Evolutionary conservation across 1,139 yeast genomes (phyloP).

Genomic region (Scheffersomyces parashehatae): DNA sequence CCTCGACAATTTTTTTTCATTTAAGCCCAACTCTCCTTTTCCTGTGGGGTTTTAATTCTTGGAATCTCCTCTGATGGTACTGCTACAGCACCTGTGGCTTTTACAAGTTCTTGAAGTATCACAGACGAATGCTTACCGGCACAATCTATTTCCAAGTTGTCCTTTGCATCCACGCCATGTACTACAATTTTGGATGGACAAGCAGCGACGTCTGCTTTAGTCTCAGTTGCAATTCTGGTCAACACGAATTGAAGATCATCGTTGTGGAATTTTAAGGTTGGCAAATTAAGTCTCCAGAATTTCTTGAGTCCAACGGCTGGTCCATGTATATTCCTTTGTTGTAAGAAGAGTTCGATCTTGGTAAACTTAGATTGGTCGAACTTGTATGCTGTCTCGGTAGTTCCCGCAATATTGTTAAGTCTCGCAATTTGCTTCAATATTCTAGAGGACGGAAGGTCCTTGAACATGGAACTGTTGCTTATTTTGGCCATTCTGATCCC

Average conservation of each 20-base stretch:
- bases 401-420: slow-evolving; percentile 42
- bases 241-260: slow-evolving; percentile 67
- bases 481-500: slow-evolving; percentile 3
- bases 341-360: slow-evolving; percentile 32
- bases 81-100: slow-evolving; percentile 29
- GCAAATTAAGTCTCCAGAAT: slow-evolving; percentile 75
- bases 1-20: too few species aligned
- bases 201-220: slow-evolving; percentile 38
- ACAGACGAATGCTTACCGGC: slow-evolving; percentile 22
- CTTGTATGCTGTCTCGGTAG: slow-evolving; percentile 33
- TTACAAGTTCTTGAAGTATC: slow-evolving; percentile 34
- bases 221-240: slow-evolving; percentile 49
- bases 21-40: not conserved
- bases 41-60: slow-evolving; percentile 1
- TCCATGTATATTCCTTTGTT: slow-evolving; percentile 26
- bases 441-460: slow-evolving; percentile 28
- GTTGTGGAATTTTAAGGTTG: slow-evolving; percentile 80
- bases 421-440: slow-evolving; percentile 36
- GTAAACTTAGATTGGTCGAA: slow-evolving; percentile 25
- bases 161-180: slow-evolving; percentile 19
- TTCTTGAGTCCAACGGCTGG: slow-evolving; percentile 41
- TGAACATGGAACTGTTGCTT: slow-evolving; percentile 16
- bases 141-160: slow-evolving; percentile 33
- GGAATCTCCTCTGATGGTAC: slow-evolving; percentile 33
- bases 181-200: slow-evolving; percentile 49